Evolutionary conservation across 1,284 basidiomycete genomes (phyloP), one percentile per base, ranked within the genome.

Genomic region (Thecaphora thlaspeos): DNA sequence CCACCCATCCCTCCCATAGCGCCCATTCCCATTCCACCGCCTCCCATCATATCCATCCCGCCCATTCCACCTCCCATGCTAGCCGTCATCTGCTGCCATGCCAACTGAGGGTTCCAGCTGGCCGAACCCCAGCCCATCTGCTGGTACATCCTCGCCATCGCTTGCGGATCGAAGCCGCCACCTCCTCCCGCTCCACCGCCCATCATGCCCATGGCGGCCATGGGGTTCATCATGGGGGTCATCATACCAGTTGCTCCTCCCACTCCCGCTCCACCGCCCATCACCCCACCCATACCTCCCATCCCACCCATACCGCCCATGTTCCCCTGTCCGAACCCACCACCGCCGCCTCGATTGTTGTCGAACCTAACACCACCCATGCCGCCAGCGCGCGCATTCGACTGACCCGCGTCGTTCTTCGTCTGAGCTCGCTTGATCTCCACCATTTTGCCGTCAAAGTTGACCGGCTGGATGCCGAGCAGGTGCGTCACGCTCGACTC

Each of bases 401-500:
- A n/a, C n/a, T n/a, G n/a, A 15, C 17, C 12, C 10, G 32, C 15
- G 32, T 47, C 62, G 49, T 49, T 62, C 48, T 56, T 60, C 1
- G 71, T 63, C 41, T 71, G 69, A 0, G 74, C 74, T 2, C 70
- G 58, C 80, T 96, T 96, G 50, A 96, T 90, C 74, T 97, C 92
- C 69, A 97, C 92, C 90, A 94, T 69, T 52, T 79, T 77, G 4
- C 79, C 80, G 28, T 79, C 76, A 42, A 80, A 71, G 23, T 73
- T 62, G 40, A 80, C 62, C 34, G 78, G 78, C 15, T 65, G 67
- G 4, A 58, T 58, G 14, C 41, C 50, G 19, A 80, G 52, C 12
- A 77, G 69, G 26, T 86, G 86, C 56, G 90, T 87, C 38, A 93
- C 90, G 61, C 88, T 86, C 10, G 87, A 86, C 64, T 93, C 89